Conservation (phyloP, 805 yeast species). For the Wickerhamomyces xylosicus region DNA sequence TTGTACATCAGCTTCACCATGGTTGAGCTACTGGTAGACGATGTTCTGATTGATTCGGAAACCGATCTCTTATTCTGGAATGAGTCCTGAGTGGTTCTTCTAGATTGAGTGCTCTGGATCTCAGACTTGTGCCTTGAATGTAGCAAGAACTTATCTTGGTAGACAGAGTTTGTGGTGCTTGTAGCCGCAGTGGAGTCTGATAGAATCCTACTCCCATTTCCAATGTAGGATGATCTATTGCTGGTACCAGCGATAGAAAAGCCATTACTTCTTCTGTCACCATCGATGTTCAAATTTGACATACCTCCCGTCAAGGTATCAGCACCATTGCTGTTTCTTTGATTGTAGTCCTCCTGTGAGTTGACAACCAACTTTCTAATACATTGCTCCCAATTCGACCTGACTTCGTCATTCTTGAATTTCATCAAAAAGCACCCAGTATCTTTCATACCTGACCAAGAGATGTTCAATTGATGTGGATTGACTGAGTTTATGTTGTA, state of each 20-base stretch:
- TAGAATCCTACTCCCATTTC: constrained; percentile 9
- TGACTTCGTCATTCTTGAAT: constrained; percentile 73
- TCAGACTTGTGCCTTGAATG: constrained; percentile 21
- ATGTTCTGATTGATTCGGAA: constrained; percentile 28
- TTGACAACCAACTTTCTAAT: constrained; percentile 35
- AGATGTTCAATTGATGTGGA: constrained; percentile 53
- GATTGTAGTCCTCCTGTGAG: constrained; percentile 19
- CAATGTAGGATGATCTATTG: constrained; percentile 17
- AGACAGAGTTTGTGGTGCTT: constrained; percentile 2
- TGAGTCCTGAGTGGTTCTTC: constrained; percentile 19
- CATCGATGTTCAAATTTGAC: constrained; percentile 10
- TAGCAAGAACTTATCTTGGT: constrained; percentile 3
- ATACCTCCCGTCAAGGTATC: constrained; percentile 2
- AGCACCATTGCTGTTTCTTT: neutral
- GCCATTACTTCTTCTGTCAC: constrained; percentile 20
- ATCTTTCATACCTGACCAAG: constrained; percentile 83
- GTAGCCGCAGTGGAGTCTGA: constrained; percentile 13
- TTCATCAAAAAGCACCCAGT: constrained; percentile 77
- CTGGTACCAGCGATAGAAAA: constrained; percentile 12
- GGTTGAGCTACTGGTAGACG: constrained; percentile 27
- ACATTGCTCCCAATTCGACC: constrained; percentile 74
- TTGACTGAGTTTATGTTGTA: constrained; percentile 31
- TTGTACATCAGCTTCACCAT: constrained; percentile 31
- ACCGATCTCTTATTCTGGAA: constrained; percentile 23
- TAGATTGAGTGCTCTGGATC: constrained; percentile 7